Conservation (phyloP, 176 grass and related monocot genomes). For the Eremochloa ophiuroides region DNA sequence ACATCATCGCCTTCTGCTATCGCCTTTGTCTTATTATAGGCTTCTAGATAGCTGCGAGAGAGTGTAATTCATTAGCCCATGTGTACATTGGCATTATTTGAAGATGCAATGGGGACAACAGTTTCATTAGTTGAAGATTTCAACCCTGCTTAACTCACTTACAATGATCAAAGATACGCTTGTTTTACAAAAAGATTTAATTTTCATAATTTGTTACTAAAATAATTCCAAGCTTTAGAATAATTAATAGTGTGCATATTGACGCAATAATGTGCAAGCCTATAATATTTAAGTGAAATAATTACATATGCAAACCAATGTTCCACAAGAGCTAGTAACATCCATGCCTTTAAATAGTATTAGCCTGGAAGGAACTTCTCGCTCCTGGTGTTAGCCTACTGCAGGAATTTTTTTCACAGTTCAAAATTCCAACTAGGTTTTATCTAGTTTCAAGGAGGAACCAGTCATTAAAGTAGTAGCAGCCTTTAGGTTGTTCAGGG, state of each 20-base stretch:
- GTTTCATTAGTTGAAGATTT: too few relatives aligned
- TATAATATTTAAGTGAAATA: not conserved
- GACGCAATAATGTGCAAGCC: not conserved
- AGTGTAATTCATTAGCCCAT: slow-evolving; percentile 11
- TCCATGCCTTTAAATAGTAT: not conserved
- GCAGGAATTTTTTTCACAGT: not conserved
- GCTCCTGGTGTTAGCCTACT: not conserved
- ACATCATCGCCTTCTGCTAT: slow-evolving; percentile 62
- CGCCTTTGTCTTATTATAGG: slow-evolving; percentile 81
- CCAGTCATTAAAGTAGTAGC: not conserved
- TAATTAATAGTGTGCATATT: not conserved
- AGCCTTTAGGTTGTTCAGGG: not conserved
- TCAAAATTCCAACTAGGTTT: not conserved
- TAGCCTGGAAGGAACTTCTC: not conserved
- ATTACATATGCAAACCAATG: not conserved
- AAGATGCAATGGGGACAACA: not conserved
- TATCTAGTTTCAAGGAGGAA: not conserved
- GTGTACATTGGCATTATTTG: not conserved
- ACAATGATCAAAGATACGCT: not conserved
- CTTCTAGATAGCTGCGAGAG: slow-evolving; percentile 79
- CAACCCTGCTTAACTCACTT: not conserved
- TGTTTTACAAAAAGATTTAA: not conserved
- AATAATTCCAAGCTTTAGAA: not conserved
- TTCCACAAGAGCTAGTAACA: not conserved
- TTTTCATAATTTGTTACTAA: not conserved